Evolutionary conservation across 2,329 filamentous ascomycete genomes (phyloP).

Genomic region (Hypoxylon sp.): DNA sequence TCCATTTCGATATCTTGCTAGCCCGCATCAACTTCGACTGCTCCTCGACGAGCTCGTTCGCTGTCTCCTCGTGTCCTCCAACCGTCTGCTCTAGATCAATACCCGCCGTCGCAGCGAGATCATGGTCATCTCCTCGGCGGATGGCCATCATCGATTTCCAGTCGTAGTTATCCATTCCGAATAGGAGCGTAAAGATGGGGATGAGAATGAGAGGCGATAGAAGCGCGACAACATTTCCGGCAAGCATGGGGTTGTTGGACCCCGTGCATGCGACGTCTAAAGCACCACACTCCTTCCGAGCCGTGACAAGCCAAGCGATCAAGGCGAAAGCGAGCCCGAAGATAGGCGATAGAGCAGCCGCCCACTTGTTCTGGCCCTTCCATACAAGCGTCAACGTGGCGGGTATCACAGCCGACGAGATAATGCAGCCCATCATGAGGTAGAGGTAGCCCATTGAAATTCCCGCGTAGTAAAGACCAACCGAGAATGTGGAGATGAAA

Average conservation of each 20-base stretch:
- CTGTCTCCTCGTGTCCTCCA: constrained; percentile 66
- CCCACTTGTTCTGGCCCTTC: constrained; percentile 83
- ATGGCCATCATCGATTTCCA: constrained; percentile 88
- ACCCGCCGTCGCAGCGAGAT: constrained; percentile 74
- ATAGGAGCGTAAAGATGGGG: constrained; percentile 79
- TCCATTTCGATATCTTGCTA: constrained; percentile 59
- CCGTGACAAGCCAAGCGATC: constrained; percentile 83
- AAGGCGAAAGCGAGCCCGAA: constrained; percentile 78
- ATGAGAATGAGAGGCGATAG: constrained; percentile 83
- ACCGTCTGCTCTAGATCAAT: constrained; percentile 72
- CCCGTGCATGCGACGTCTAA: constrained; percentile 83
- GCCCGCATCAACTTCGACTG: constrained; percentile 48
- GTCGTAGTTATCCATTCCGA: constrained; percentile 84
- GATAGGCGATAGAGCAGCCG: constrained; percentile 78
- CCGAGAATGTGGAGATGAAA: constrained; percentile 83
- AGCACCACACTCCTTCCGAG: constrained; percentile 76
- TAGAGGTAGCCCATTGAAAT: constrained; percentile 93
- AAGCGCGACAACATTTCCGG: constrained; percentile 86
- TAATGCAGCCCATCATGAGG: constrained; percentile 92
- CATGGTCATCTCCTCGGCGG: constrained; percentile 82
- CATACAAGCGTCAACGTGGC: constrained; percentile 85
- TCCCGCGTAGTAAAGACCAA: constrained; percentile 79
- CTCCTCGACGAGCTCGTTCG: constrained; percentile 45
- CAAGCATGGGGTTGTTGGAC: constrained; percentile 89
- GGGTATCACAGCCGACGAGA: constrained; percentile 86